Evolutionary conservation across 192 early-diverging fungal genomes (phyloP).

Genomic region (Nowakowskiella sp.): DNA sequence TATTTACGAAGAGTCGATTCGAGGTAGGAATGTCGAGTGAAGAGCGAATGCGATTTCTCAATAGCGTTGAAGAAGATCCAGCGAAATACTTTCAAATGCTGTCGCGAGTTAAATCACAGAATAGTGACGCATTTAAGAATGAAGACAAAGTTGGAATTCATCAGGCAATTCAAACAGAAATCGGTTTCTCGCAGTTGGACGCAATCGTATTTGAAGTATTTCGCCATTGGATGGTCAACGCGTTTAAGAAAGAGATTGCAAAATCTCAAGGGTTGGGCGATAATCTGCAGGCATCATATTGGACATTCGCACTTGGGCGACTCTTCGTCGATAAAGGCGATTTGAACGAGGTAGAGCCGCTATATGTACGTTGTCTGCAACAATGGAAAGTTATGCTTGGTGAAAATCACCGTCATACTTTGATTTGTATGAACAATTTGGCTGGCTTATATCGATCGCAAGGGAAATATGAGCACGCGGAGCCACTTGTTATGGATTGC

Average conservation of each 20-base stretch:
- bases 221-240: background rate
- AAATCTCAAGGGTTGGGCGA: background rate
- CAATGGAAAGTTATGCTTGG: background rate
- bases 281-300: background rate
- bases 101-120: background rate
- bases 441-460: background rate
- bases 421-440: background rate
- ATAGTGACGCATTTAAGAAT: background rate
- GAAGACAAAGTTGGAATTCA: background rate
- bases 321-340: background rate
- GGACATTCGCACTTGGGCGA: background rate
- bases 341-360: background rate
- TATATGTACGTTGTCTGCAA: background rate
- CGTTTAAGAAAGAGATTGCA: too few species aligned
- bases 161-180: background rate
- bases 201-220: background rate
- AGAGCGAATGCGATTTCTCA: background rate
- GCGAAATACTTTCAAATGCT: background rate
- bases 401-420: background rate
- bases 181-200: background rate
- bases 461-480: background rate
- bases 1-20: constrained; percentile 11
- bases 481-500: background rate
- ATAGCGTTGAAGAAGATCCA: background rate
- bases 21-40: background rate